Percentiles rank a stretch among this genome's conserved stretches.
phyloP scores from a whole-genome alignment of 768 basidiomycete genomes.

The Lactifluus rugatus region DNA sequence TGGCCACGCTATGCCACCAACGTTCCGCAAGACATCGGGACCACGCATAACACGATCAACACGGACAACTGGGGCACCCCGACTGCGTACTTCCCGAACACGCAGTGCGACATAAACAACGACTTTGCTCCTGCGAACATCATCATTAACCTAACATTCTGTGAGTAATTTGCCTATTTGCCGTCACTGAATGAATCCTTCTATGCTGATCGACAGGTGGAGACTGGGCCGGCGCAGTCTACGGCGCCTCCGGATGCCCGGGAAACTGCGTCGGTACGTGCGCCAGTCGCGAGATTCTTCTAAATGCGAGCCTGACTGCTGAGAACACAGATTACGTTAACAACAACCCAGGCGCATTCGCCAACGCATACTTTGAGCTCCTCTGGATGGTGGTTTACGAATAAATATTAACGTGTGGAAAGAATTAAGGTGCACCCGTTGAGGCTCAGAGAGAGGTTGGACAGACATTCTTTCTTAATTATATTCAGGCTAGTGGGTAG shows the following conservation, averaged over 20 bases:
- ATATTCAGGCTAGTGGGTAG: background rate
- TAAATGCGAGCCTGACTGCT: constrained; percentile 20
- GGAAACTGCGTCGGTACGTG: constrained; percentile 39
- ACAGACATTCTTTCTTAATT: background rate
- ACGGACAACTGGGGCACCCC: constrained; percentile 53
- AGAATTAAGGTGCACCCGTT: background rate
- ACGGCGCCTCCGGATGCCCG: constrained; percentile 41
- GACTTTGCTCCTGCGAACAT: constrained; percentile 53
- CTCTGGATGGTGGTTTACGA: constrained; percentile 46
- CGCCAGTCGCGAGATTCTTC: background rate
- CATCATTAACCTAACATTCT: constrained; percentile 61
- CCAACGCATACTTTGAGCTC: constrained; percentile 64
- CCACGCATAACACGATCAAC: constrained; percentile 34
- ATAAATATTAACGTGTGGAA: constrained; percentile 14
- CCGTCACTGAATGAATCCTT: background rate
- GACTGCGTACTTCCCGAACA: constrained; percentile 50
- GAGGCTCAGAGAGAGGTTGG: background rate
- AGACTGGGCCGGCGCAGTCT: constrained; percentile 57
- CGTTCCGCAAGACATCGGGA: constrained; percentile 39
- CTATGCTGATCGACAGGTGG: constrained; percentile 25
- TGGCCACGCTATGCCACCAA: constrained; percentile 42
- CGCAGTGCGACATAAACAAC: constrained; percentile 45
- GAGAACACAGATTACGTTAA: constrained; percentile 46
- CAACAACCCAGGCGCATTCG: constrained; percentile 57
- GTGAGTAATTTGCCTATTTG: constrained; percentile 29